Conservation (phyloP, 306 rosid genomes). For the Cucurbita pepo region DNA sequence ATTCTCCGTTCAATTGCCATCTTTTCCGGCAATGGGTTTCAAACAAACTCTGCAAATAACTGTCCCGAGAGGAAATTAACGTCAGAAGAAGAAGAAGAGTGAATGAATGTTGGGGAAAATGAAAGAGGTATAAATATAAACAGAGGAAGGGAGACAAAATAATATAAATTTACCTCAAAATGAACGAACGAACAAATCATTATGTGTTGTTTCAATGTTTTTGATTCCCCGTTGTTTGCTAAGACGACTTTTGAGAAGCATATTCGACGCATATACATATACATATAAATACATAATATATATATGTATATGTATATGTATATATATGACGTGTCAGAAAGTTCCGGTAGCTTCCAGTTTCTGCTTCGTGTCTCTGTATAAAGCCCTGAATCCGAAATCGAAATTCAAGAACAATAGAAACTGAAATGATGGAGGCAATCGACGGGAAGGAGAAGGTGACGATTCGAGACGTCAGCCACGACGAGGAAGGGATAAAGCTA, state of each 20-base stretch:
- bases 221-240: too few relatives aligned
- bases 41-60: neutral
- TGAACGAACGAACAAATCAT: too few relatives aligned
- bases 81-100: too few relatives aligned
- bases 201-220: too few relatives aligned
- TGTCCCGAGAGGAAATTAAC: neutral
- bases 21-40: slow-evolving; percentile 12
- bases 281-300: too few relatives aligned
- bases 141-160: too few relatives aligned
- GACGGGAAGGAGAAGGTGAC: slow-evolving; percentile 36
- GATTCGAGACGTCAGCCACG: slow-evolving; percentile 37
- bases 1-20: slow-evolving; percentile 26
- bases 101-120: too few relatives aligned
- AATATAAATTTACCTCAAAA: too few relatives aligned
- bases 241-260: too few relatives aligned
- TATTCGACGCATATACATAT: too few relatives aligned
- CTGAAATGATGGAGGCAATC: slow-evolving; percentile 27
- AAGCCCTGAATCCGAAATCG: neutral
- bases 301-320: too few relatives aligned
- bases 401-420: neutral
- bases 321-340: neutral
- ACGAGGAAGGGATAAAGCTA: slow-evolving; percentile 51
- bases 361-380: neutral
- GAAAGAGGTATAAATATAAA: too few relatives aligned
- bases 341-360: neutral